Conservation (phyloP, 1,139 yeast genomes). For the Groenewaldozyma sp. region DNA sequence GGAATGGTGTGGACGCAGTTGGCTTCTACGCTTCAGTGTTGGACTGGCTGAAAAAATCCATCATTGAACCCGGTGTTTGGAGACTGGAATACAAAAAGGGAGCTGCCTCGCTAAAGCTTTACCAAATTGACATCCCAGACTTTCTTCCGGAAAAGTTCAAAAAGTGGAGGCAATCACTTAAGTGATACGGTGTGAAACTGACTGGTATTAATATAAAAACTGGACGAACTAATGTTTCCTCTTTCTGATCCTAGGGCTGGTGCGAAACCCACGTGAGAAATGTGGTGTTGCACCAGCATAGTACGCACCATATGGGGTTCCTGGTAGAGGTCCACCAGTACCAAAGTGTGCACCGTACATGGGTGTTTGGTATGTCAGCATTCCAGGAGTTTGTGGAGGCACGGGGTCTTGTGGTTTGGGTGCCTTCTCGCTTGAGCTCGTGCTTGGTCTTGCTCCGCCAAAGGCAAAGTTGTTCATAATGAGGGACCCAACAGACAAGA, state of each 20-base stretch:
- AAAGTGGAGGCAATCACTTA: constrained; percentile 5
- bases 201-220: background rate
- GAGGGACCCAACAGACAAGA: constrained; percentile 29
- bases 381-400: background rate
- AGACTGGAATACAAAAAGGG: constrained; percentile 7
- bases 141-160: constrained; percentile 3
- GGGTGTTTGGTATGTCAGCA: constrained; percentile 2
- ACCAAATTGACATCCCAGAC: background rate
- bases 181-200: background rate
- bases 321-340: background rate
- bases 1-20: constrained; percentile 69
- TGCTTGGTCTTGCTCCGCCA: too few species aligned
- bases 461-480: constrained; percentile 14
- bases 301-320: constrained; percentile 1
- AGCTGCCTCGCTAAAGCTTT: background rate
- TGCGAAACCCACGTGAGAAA: background rate
- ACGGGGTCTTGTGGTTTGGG: background rate
- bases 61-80: constrained; percentile 22
- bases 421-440: background rate
- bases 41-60: constrained; percentile 57
- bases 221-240: too few species aligned
- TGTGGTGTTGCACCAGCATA: background rate
- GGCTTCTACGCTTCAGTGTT: constrained; percentile 80
- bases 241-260: background rate
- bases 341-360: background rate